Evolutionary conservation across 345 rosid genomes (phyloP).

Genomic region (Aegle marmelos): DNA sequence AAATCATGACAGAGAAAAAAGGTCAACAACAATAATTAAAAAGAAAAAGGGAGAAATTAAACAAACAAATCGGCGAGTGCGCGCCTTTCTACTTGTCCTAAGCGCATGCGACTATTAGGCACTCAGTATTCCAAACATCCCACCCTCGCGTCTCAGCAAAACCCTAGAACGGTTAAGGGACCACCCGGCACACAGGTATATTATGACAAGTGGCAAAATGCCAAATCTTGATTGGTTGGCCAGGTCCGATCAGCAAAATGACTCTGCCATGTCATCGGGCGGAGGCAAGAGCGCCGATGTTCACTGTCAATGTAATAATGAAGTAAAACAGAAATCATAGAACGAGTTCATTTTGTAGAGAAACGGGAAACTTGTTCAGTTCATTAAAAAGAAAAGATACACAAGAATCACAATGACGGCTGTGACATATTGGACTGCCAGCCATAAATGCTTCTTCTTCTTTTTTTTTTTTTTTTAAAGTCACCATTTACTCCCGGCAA

Average conservation of each 20-base stretch:
- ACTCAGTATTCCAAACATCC: too few species aligned
- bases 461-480: too few species aligned
- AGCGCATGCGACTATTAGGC: constrained; percentile 5
- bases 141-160: neutral
- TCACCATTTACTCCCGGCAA: too few species aligned
- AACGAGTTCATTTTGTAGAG: neutral
- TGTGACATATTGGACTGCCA: neutral
- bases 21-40: too few species aligned
- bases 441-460: accelerated
- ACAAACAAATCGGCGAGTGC: constrained; percentile 1
- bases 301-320: too few species aligned
- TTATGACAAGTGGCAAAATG: constrained; percentile 8
- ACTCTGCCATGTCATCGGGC: neutral
- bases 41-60: neutral
- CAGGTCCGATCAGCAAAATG: neutral
- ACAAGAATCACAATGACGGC: neutral
- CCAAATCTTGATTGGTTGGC: neutral
- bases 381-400: neutral
- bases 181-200: neutral
- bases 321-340: neutral
- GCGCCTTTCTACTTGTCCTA: constrained; percentile 3
- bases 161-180: neutral
- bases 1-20: neutral
- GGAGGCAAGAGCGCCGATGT: too few species aligned
- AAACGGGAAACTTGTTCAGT: neutral